phyloP scores from a whole-genome alignment of 1,284 basidiomycete species.

The Apiotrichum veenhuisii region DNA sequence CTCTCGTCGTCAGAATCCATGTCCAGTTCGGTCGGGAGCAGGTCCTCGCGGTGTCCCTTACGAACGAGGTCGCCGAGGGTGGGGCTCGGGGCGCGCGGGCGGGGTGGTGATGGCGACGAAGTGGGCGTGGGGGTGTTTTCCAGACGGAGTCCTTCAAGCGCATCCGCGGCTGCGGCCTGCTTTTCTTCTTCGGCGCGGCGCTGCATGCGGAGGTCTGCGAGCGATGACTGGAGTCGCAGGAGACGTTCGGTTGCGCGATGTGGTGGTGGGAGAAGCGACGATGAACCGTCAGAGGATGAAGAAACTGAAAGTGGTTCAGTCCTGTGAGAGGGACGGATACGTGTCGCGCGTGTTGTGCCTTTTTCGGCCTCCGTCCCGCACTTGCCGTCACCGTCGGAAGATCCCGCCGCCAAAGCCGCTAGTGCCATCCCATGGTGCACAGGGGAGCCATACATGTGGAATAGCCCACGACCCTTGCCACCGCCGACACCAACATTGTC shows the following conservation, averaged over 20 bases:
- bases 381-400: background rate
- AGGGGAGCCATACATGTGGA: background rate
- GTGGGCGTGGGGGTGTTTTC: background rate
- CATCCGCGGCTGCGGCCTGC: background rate
- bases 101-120: background rate
- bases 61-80: conserved; percentile 17
- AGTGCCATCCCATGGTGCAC: background rate
- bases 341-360: background rate
- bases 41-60: conserved; percentile 3
- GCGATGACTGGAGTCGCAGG: conserved; percentile 15
- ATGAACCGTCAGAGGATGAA: background rate
- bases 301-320: background rate
- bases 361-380: background rate
- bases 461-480: background rate
- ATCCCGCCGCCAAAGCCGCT: background rate
- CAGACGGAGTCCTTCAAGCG: background rate
- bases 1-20: conserved; percentile 27
- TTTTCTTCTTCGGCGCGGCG: conserved; percentile 6
- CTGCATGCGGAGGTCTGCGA: conserved; percentile 20
- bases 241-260: conserved; percentile 18
- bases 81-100: conserved; percentile 8
- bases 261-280: background rate
- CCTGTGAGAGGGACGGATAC: background rate
- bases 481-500: background rate
- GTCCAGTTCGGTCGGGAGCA: conserved; percentile 6